Evolutionary conservation across 305 asterid genomes (phyloP).

Genomic region (Withania somnifera): DNA sequence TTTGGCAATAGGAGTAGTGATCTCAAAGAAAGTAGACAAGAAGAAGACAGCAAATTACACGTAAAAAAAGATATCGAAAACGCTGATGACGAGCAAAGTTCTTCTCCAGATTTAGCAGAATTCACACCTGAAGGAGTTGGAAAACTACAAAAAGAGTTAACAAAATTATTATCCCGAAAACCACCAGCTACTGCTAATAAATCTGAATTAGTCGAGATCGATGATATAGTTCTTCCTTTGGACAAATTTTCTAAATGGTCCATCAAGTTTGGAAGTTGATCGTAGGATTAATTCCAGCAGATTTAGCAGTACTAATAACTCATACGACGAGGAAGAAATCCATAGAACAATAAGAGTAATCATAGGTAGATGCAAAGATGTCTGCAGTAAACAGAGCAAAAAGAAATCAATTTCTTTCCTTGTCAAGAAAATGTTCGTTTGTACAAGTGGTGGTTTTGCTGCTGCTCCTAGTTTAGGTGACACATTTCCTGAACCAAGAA

Average conservation of each 20-base stretch:
- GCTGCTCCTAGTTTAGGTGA: slow-evolving; percentile 53
- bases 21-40: not conserved
- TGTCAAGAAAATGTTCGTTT: slow-evolving; percentile 67
- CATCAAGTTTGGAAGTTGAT: slow-evolving; percentile 81
- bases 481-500: slow-evolving; percentile 60
- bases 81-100: slow-evolving; percentile 15
- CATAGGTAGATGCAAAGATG: slow-evolving; percentile 76
- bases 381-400: slow-evolving; percentile 46
- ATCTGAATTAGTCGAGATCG: not conserved
- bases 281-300: slow-evolving; percentile 41
- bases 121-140: slow-evolving; percentile 70
- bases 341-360: slow-evolving; percentile 74
- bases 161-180: slow-evolving; percentile 45
- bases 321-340: slow-evolving; percentile 63
- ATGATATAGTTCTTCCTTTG: slow-evolving; percentile 38
- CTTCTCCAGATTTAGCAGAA: slow-evolving; percentile 62
- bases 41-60: slow-evolving; percentile 13
- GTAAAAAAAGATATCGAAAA: slow-evolving; percentile 21
- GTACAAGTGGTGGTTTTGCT: slow-evolving; percentile 28
- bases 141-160: slow-evolving; percentile 52
- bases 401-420: slow-evolving; percentile 52
- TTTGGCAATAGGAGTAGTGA: slow-evolving; percentile 41
- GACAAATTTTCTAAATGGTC: slow-evolving; percentile 84
- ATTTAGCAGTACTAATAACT: slow-evolving; percentile 39
- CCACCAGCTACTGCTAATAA: not conserved